Base-by-base conservation (phyloP, 2,329 filamentous ascomycete genomes). In the Curvularia sp. region DNA sequence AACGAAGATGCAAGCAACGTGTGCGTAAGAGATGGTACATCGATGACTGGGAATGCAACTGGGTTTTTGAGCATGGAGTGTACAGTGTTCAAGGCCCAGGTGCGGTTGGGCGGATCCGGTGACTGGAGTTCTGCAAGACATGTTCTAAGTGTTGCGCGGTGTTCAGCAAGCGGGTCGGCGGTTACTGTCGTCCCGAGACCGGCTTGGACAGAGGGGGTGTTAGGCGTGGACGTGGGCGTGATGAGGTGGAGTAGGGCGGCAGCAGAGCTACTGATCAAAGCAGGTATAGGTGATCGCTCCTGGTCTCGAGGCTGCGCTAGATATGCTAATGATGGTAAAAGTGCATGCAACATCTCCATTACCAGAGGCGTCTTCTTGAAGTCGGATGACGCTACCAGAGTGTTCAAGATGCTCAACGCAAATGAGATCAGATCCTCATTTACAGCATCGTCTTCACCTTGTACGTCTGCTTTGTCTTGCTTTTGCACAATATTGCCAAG, bases 1-100 rank as follows among this genome's bases (percentile, higher is more conserved):
- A 92, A 78, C 0, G 91, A 80, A 9, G 84, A 86, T 1, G 87
- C 86, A 52, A 92, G 79, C 0, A 93, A 79, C 1, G 91, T 80
- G 5, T 89, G 84, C 0, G 89, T 79, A 3, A 87, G 80, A 1
- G 87, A 83, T 0, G 86, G 86, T n/a, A 92, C 82, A 68, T 92
- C 89, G 15, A 92, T 73, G 9, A 88, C 79, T 0, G 87, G 75
- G 51, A 74, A 75, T 41, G 86, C 86, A 38, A 80, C 78, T 0
- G 82, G 47, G 38, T 65, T 74, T 23, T 80, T 64, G 38, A 92
- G 83, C 8, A 92, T 79, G 41, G 63, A 68, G 27, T 66, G 65
- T 0, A 79, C 50, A 0, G 64, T 68, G 5, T 70, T 64, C 25
- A 79, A 63, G 5, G 75, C 74, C 66, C 75, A 77, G 2, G 71